Percentiles rank a stretch among this genome's conserved stretches.
Evolutionary conservation across 805 yeast genomes (phyloP).

Genomic region (Yarrowia bubula): DNA sequence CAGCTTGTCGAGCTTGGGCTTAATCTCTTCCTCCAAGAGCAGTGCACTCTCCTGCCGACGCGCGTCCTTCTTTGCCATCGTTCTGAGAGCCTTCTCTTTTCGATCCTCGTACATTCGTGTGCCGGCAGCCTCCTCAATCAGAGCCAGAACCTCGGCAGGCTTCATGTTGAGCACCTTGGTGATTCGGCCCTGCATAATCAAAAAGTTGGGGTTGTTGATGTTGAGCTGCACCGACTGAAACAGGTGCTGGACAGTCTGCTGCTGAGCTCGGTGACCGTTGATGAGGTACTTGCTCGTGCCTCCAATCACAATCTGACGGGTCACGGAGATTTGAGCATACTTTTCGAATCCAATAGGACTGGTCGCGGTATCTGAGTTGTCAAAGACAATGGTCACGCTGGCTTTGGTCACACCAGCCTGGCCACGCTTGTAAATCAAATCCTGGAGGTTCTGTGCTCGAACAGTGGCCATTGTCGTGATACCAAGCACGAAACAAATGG

Average conservation of each 20-base stretch:
- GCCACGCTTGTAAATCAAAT: constrained; percentile 92
- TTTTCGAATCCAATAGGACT: constrained; percentile 88
- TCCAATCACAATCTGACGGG: constrained; percentile 86
- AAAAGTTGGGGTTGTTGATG: constrained; percentile 93
- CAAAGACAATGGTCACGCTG: constrained; percentile 92
- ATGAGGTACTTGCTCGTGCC: constrained; percentile 89
- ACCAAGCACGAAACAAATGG: constrained; percentile 97
- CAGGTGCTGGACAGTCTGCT: constrained; percentile 81
- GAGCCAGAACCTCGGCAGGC: constrained; percentile 80
- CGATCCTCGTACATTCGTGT: constrained; percentile 94
- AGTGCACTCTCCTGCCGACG: constrained; percentile 75
- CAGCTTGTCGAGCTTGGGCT: constrained; percentile 81
- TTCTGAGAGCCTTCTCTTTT: constrained; percentile 84
- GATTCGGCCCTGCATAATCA: constrained; percentile 98
- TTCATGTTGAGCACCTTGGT: constrained; percentile 97
- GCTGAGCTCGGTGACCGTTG: constrained; percentile 96
- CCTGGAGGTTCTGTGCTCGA: constrained; percentile 89
- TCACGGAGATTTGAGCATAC: constrained; percentile 75
- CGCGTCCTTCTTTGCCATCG: constrained; percentile 86
- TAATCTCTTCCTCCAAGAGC: constrained; percentile 79
- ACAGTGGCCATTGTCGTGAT: constrained; percentile 93
- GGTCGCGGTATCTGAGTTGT: constrained; percentile 69
- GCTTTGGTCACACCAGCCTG: constrained; percentile 98
- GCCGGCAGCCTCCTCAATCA: constrained; percentile 98
- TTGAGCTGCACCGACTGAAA: constrained; percentile 94